A percentile compares a stretch with the other conserved stretches of the same genome.
These are phyloP conservation scores for Aaosphaeria pasadenensis DNA, from an alignment of 2,329 filamentous ascomycete species.

Conservation along the genomic window DNA sequence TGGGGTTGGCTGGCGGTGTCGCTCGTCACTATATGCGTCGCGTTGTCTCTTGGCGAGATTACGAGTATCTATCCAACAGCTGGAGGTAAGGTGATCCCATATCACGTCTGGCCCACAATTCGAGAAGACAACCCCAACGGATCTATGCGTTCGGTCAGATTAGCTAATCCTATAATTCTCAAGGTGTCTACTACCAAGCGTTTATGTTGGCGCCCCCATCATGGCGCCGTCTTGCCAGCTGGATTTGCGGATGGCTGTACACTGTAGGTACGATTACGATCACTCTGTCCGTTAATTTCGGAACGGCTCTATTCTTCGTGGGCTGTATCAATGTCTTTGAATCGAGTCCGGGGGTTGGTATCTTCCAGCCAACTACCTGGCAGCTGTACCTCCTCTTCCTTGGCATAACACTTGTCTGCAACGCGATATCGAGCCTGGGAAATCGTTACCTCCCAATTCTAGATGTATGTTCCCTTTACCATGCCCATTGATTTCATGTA, in stretches of 20 bases:
- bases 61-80: constrained; percentile 73
- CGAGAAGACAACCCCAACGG: no score
- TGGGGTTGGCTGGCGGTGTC: constrained; percentile 71
- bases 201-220: constrained; percentile 66
- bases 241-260: constrained; percentile 74
- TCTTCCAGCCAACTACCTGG: constrained; percentile 43
- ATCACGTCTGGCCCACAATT: no score
- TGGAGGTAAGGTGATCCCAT: constrained; percentile 47
- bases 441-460: constrained; percentile 57
- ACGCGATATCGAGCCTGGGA: constrained; percentile 50
- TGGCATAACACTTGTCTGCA: constrained; percentile 49
- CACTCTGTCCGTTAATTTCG: constrained; percentile 76
- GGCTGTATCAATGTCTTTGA: constrained; percentile 57
- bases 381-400: constrained; percentile 51
- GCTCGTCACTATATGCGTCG: constrained; percentile 65
- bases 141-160: no score
- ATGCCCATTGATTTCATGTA: no score
- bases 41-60: constrained; percentile 69
- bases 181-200: constrained; percentile 68
- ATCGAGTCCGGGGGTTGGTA: constrained; percentile 42
- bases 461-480: constrained; percentile 56
- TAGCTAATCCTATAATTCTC: no score
- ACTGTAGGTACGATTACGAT: constrained; percentile 79
- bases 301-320: constrained; percentile 55
- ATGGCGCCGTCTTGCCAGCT: constrained; percentile 63